Evolutionary conservation across 2,329 filamentous ascomycete species (phyloP).

Genomic region (Phialophora tarda): DNA sequence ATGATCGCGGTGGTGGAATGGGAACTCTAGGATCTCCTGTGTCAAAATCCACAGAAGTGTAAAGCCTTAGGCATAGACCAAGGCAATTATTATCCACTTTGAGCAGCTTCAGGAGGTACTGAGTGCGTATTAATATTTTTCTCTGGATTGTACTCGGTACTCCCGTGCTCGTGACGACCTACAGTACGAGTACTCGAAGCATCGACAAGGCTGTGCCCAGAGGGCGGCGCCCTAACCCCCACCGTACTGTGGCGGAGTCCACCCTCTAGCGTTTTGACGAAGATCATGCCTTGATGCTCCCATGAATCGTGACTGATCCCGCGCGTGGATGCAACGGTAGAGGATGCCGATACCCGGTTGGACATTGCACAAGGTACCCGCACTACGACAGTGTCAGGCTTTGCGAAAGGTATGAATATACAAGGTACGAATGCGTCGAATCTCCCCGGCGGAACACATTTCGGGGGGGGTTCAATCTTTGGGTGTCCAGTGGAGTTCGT

Average conservation of each 20-base stretch:
- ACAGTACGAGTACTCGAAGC: too few relatives aligned
- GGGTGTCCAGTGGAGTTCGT: neutral
- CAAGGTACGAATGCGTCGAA: neutral
- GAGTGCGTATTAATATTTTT: neutral
- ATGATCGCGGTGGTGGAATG: too few relatives aligned
- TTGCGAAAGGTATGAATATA: neutral
- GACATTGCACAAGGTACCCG: neutral
- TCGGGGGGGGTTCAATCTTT: too few relatives aligned
- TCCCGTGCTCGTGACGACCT: too few relatives aligned
- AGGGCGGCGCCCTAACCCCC: neutral
- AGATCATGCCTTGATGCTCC: neutral
- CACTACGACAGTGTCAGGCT: neutral
- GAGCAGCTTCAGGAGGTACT: neutral
- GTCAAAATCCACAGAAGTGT: too few relatives aligned
- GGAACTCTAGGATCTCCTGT: too few relatives aligned
- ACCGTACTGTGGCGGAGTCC: neutral
- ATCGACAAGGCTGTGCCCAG: neutral
- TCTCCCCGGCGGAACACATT: too few relatives aligned
- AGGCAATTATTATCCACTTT: too few relatives aligned
- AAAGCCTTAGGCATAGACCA: too few relatives aligned
- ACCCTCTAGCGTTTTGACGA: neutral
- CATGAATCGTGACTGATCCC: neutral
- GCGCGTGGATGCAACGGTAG: too few relatives aligned
- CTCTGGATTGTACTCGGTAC: neutral
- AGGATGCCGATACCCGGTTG: neutral